Conservation (phyloP, 2,329 filamentous ascomycete genomes). For the Dactylellina sp. region DNA sequence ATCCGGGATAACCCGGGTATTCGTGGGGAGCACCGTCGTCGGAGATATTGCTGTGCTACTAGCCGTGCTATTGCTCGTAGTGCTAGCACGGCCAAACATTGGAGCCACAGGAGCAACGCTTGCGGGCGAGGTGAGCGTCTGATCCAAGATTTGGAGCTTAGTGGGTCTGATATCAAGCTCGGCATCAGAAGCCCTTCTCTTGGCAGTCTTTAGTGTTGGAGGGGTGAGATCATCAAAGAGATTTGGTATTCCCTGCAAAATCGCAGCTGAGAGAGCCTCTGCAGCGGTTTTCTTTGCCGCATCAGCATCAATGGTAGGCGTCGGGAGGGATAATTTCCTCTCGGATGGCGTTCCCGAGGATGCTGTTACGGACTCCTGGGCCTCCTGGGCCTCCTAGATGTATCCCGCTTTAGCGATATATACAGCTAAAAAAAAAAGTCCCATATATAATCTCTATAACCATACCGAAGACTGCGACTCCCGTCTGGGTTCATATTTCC, state of each 20-base stretch:
- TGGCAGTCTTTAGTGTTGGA: conserved; percentile 22
- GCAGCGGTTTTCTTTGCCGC: conserved; percentile 51
- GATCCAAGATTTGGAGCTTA: conserved; percentile 49
- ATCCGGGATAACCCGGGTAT: conserved; percentile 13
- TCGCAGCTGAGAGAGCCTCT: conserved; percentile 32
- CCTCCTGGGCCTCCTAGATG: conserved; percentile 39
- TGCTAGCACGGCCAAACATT: conserved; percentile 36
- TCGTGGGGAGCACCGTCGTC: conserved; percentile 11
- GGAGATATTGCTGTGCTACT: conserved; percentile 46
- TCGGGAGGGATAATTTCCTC: conserved; percentile 38
- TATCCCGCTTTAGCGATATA: conserved; percentile 15
- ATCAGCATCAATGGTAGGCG: conserved; percentile 39
- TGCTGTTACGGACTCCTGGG: conserved; percentile 35
- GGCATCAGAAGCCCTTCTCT: conserved; percentile 32
- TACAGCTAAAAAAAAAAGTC: too few relatives aligned
- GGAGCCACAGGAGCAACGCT: conserved; percentile 49
- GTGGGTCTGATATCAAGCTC: conserved; percentile 28
- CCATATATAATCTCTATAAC: background rate
- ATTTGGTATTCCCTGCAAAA: conserved; percentile 39
- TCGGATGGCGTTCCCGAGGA: conserved; percentile 34
- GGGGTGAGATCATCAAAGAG: conserved; percentile 37
- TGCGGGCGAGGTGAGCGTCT: conserved; percentile 46
- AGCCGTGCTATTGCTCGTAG: conserved; percentile 7
- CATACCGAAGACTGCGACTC: conserved; percentile 55
- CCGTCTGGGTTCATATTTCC: conserved; percentile 53